Conservation (phyloP, 2,329 filamentous ascomycete genomes). For the Domatiomyces globalis region DNA sequence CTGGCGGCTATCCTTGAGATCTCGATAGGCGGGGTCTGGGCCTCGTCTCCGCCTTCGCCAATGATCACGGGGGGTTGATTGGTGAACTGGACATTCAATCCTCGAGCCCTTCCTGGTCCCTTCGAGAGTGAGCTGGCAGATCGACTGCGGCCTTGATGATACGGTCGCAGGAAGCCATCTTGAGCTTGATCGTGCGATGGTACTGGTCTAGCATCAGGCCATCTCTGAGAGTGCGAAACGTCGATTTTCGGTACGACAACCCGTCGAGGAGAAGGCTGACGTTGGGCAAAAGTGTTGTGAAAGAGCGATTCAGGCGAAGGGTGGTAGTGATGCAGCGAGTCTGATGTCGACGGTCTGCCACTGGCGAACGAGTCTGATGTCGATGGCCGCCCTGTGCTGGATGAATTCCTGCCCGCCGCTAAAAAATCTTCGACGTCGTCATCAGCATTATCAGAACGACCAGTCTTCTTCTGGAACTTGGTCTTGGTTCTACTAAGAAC, state of each 20-base stretch:
- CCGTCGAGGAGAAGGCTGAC: conserved; percentile 20
- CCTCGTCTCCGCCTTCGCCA: conserved; percentile 82
- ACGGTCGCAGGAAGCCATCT: conserved; percentile 9
- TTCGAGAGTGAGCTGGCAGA: conserved; percentile 19
- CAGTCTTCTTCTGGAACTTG: conserved; percentile 15
- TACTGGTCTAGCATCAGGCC: conserved; percentile 20
- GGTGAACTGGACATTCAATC: conserved; percentile 59
- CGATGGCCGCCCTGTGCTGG: conserved; percentile 6
- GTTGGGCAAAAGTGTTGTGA: conserved; percentile 1
- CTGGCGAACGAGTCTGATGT: conserved; percentile 3
- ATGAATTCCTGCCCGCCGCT: conserved; percentile 11
- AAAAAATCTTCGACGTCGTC: conserved; percentile 18
- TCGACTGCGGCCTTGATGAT: conserved; percentile 12
- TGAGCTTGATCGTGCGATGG: conserved; percentile 3
- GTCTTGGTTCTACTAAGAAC: conserved; percentile 15
- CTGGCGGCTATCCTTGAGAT: conserved; percentile 37
- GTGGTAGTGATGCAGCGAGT: conserved; percentile 5
- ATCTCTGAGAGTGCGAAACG: conserved; percentile 22
- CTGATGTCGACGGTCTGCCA: conserved; percentile 13
- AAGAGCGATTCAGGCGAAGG: not conserved
- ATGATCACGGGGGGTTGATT: conserved; percentile 65
- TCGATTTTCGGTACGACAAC: conserved; percentile 23
- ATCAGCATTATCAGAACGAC: conserved; percentile 7
- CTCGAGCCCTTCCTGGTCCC: conserved; percentile 42
- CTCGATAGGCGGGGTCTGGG: conserved; percentile 55